Evolutionary conservation across 768 basidiomycete genomes (phyloP).

Genomic region (Suillus discolor): DNA sequence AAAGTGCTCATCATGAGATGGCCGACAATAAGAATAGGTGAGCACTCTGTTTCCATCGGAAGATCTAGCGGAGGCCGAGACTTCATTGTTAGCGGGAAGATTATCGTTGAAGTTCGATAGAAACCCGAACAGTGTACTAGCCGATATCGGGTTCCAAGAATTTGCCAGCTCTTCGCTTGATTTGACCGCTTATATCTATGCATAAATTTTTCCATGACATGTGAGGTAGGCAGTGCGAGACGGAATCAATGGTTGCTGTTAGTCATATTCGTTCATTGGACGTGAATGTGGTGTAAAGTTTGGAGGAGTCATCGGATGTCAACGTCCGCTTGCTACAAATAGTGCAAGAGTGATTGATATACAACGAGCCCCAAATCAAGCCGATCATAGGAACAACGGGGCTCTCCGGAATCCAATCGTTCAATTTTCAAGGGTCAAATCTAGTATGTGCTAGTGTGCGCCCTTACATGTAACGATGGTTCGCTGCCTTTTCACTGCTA

Average conservation of each 20-base stretch:
- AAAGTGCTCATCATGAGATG: conserved; percentile 84
- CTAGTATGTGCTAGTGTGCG: neutral
- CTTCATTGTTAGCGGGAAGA: conserved; percentile 31
- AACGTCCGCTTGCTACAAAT: neutral
- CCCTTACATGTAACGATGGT: neutral
- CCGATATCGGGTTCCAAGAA: neutral
- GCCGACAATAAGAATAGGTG: conserved; percentile 64
- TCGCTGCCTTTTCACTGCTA: neutral
- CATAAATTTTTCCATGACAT: neutral
- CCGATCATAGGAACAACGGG: neutral
- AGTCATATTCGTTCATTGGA: neutral
- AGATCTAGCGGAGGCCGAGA: neutral
- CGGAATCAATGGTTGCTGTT: neutral
- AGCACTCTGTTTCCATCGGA: conserved; percentile 16
- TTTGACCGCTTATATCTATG: neutral
- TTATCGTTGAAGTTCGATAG: conserved; percentile 27
- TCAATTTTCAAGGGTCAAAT: neutral
- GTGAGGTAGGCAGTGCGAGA: neutral
- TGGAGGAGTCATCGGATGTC: neutral
- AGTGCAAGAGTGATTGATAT: neutral
- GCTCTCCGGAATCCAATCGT: neutral
- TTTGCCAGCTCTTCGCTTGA: neutral
- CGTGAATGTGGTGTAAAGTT: neutral
- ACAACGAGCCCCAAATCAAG: neutral
- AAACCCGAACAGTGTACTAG: neutral